Base-by-base conservation (phyloP, 139 green algal genomes). In the Coccomyxa sp. region DNA sequence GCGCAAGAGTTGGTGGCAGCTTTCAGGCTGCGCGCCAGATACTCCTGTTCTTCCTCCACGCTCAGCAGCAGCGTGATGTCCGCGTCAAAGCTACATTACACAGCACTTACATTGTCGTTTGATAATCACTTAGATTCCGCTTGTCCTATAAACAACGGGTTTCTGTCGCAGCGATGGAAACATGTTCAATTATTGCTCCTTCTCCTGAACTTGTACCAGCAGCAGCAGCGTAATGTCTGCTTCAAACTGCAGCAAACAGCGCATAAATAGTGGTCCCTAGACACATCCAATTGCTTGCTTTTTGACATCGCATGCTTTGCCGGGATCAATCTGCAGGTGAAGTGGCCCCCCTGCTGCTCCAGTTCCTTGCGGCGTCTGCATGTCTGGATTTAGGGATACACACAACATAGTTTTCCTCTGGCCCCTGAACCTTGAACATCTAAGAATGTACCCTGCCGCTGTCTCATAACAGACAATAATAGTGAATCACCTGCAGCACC, bases 1-100 rank as follows among this genome's bases (percentile, higher is more conserved):
- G 71, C 71, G 71, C 71, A 77, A n/a, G 27, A 38, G 27, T 77
- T 31, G 27, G 71, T n/a, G 10, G 71, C 71, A 25, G 71, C 71
- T 16, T 38, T 31, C 23, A 77, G 27, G 71, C 71, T 77, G 71
- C 71, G 71, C 71, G 21, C 71, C n/a, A 77, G 71, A n/a, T 77
- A 77, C 71, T 77, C 23, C 71, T 31, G 23, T n/a, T 77, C 71
- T n/a, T 77, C 71, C 71, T 77, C 71, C n/a, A 51, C 71, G 23
- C 23, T 77, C 27, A 77, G 12, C 71, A 77, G 71, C 71, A 77
- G 71, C 23, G 27, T 18, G 71, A 77, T 31, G 71, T 77, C 71
- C 23, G 71, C 71, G 71, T 77, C 71, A 25, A 77, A n/a, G 1
- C 23, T 77, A 12, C 71, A 77, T 21, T 9, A 71, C 63, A 21